phyloP scores from a whole-genome alignment of 768 basidiomycete species.

The Pisolithus tinctorius region DNA sequence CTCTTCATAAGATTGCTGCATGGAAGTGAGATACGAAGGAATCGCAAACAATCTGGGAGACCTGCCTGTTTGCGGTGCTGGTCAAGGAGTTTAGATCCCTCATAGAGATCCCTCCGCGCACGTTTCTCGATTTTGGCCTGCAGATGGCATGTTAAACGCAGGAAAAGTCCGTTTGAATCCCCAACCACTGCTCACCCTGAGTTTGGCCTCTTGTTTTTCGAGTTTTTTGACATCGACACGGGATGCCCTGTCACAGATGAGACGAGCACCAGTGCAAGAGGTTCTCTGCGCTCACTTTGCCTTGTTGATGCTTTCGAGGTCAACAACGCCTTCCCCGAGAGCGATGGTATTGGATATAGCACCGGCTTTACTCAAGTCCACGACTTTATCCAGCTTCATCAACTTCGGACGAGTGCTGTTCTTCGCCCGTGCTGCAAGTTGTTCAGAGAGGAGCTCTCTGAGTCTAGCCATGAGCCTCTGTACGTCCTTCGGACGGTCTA shows the following conservation, averaged over 20 bases:
- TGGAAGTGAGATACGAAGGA: not conserved
- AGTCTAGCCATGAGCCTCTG: slow-evolving; percentile 64
- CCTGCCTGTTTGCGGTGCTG: slow-evolving; percentile 83
- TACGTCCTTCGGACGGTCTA: slow-evolving; percentile 49
- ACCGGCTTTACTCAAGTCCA: slow-evolving; percentile 79
- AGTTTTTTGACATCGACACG: slow-evolving; percentile 93
- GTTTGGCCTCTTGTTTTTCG: slow-evolving; percentile 95
- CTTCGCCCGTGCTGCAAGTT: slow-evolving; percentile 50
- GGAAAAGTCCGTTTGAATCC: not conserved
- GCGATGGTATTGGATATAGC: slow-evolving; percentile 77
- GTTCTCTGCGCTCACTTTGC: slow-evolving; percentile 59
- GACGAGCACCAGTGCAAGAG: not conserved
- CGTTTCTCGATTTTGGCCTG: slow-evolving; percentile 97
- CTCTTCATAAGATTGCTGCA: slow-evolving; percentile 93
- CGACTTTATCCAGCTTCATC: slow-evolving; percentile 75
- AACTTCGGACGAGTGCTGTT: slow-evolving; percentile 59
- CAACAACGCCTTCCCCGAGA: slow-evolving; percentile 67
- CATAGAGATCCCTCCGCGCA: slow-evolving; percentile 83
- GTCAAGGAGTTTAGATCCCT: slow-evolving; percentile 92
- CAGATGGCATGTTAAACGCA: slow-evolving; percentile 2
- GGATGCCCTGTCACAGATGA: slow-evolving; percentile 52
- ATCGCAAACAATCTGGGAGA: not conserved
- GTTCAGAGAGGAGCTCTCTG: slow-evolving; percentile 56
- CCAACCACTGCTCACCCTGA: slow-evolving; percentile 46
- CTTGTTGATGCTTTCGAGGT: slow-evolving; percentile 89